Conservation (phyloP, 768 basidiomycete genomes). For the Dentipellis sp. region DNA sequence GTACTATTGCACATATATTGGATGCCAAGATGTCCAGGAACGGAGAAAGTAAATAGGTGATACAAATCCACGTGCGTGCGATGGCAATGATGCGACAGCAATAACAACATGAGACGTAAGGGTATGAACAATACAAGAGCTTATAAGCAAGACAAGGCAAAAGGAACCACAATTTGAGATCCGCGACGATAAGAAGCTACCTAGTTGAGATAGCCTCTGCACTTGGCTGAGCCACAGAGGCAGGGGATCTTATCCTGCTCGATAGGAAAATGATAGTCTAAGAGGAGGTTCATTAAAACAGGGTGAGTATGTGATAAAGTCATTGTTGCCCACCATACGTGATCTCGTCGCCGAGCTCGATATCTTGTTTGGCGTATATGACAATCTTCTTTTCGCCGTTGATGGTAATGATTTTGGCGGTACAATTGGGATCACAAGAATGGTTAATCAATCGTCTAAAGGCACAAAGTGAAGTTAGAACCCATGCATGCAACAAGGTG, state of each 20-base stretch:
- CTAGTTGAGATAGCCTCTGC: conserved; percentile 95
- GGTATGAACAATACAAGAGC: conserved; percentile 18
- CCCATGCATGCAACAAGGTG: not conserved
- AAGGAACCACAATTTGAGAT: not conserved
- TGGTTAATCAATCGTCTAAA: conserved; percentile 93
- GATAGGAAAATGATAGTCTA: conserved; percentile 96
- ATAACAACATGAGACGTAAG: conserved; percentile 7
- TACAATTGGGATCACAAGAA: conserved; percentile 93
- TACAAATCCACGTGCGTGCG: conserved; percentile 1
- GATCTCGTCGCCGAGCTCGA: conserved; percentile 95
- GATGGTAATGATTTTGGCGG: conserved; percentile 85
- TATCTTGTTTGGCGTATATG: conserved; percentile 95
- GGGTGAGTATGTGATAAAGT: no score
- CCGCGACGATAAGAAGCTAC: conserved; percentile 14
- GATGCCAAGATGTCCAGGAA: not conserved
- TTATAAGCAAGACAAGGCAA: conserved; percentile 8
- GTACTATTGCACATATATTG: not conserved
- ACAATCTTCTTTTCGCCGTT: conserved; percentile 96
- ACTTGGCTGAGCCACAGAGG: conserved; percentile 82
- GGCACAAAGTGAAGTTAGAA: not conserved
- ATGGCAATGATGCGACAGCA: not conserved
- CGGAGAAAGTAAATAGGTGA: not conserved
- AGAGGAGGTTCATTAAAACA: no score
- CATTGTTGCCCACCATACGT: conserved; percentile 75
- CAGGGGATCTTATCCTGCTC: conserved; percentile 97